Evolutionary conservation across 2,329 filamentous ascomycete species (phyloP), one percentile per base, ranked within the genome.

Genomic region (Aspergillus japonicus): DNA sequence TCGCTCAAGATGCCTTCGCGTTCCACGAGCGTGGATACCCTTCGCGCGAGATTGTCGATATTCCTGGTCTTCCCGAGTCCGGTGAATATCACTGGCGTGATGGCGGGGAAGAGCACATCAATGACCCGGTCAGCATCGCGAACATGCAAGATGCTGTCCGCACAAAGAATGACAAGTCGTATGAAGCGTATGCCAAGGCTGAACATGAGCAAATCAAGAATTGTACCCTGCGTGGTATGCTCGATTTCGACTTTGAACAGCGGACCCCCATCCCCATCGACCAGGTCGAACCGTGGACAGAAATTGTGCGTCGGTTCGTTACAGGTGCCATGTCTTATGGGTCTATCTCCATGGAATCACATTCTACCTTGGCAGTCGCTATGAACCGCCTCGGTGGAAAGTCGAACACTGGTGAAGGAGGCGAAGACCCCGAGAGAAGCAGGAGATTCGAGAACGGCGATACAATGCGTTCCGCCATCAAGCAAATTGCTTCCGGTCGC

Each of bases 71-170:
- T 42, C 85, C 90, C 4, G 94, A 98, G 79, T 95, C 94, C 60
- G 94, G 94, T 65, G 94, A 98, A 77, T 98, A 98, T 80, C 94
- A 98, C 78, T 98, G 94, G 94, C 90, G 94, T 78, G 93, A 97
- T 75, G 94, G 94, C 70, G 94, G 94, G 56, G 93, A 98, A 79
- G 86, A 92, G 61, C 94, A 98, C 78, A 86, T 98, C 78, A 98
- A 98, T 79, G 93, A 97, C 70, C 94, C 94, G 6, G 88, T 89
- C 52, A 93, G 91, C 64, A 96, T 98, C 79, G 94, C 94, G 72
- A 97, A 97, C 78, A 92, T 98, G 62, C 94, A 97, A 77, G 94
- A 98, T 76, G 94, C 94, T 12, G 94, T 97, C 16, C 90, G 94
- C 60, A 94, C 89, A 64, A 97, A 97, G 87, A 97, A 98, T 72